Base-by-base conservation (phyloP, 1,139 yeast genomes). In the Hansenula lynferdii region DNA sequence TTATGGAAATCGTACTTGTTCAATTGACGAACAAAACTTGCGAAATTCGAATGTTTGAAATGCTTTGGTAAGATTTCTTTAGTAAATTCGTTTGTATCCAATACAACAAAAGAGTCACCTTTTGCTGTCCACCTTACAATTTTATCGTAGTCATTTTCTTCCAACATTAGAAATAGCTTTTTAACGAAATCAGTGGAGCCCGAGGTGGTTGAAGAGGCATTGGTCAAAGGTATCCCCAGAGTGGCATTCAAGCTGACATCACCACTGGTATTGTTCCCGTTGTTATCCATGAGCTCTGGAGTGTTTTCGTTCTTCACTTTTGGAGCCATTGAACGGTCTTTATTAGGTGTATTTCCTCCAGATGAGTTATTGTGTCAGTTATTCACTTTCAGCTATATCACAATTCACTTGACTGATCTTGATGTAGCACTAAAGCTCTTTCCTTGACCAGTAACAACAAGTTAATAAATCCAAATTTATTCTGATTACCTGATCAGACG, bases 1-100 rank as follows among this genome's bases (percentile, higher is more conserved):
- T 92, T 92, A 64, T 92, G 97, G 72, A 95, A 92, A 53, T 94
- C 98, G 56, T 92, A 92, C 69, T 92, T 90, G 68, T 92, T 92
- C 52, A 92, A 69, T 58, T 90, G 97, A 43, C 97, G 76, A 8
- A 90, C 97, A 67, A 92, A 92, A 50, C 92, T 80, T 29, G 97
- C 94, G 64, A 87, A 90, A 64, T 92, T 92, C 42, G 89, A 79
- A 62, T 92, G 97, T 55, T 90, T 90, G 67, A 92, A 92, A 62
- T 89, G 95, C 42, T 80, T 77, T 14, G 97, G 97, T 37, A 92
- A 69, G 24, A 90, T 83, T 38, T 79, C 78, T 45, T 82, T 84
- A 41, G 96, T 87, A 60, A 92, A 92, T 51, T 84, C 94, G 54
- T 85, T 85, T 18, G 95, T 85, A 62, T 92, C 95, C 31, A 85